A percentile compares a stretch with the other conserved stretches of the same genome.
Evolutionary conservation across 352 stramenopile genomes (phyloP).

Genomic region (Nothophytophthora sp.): DNA sequence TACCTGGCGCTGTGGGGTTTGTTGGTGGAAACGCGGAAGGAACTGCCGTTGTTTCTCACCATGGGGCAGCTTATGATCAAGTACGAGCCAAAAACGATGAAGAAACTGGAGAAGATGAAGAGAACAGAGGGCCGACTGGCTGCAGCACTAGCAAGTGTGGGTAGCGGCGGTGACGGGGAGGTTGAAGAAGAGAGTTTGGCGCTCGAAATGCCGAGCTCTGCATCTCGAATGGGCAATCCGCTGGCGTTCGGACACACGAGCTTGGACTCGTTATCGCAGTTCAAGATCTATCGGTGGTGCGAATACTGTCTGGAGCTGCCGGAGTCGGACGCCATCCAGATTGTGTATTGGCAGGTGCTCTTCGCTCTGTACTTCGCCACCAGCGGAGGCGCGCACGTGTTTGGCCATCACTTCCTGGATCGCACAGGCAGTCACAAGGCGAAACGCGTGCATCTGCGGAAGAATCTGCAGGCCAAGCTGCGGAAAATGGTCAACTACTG

Average conservation of each 20-base stretch:
- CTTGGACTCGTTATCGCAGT: constrained; percentile 62
- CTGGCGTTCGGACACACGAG: constrained; percentile 47
- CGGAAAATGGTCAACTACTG: constrained; percentile 57
- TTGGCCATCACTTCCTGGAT: constrained; percentile 68
- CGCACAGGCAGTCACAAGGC: constrained; percentile 27
- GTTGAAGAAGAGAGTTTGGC: constrained; percentile 22
- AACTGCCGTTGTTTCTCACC: constrained; percentile 62
- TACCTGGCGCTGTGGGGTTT: constrained; percentile 67
- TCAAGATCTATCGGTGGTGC: constrained; percentile 71
- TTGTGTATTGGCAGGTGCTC: constrained; percentile 75
- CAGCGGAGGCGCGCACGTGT: constrained; percentile 44
- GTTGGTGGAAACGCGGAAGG: constrained; percentile 76
- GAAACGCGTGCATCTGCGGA: constrained; percentile 49
- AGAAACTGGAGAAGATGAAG: constrained; percentile 81
- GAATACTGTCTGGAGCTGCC: constrained; percentile 64
- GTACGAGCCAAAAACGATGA: constrained; percentile 76
- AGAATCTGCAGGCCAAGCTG: constrained; percentile 57
- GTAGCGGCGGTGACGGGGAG: constrained; percentile 17
- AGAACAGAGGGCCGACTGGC: constrained; percentile 59
- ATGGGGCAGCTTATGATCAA: constrained; percentile 76
- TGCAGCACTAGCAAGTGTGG: constrained; percentile 35
- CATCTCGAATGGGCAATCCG: constrained; percentile 12
- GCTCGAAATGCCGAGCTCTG: constrained; percentile 4
- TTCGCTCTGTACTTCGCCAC: constrained; percentile 76
- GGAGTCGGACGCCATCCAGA: constrained; percentile 45